Conservation (phyloP, 2,329 filamentous ascomycete genomes). For the Ophiocordyceps polyrhachis-furcata region DNA sequence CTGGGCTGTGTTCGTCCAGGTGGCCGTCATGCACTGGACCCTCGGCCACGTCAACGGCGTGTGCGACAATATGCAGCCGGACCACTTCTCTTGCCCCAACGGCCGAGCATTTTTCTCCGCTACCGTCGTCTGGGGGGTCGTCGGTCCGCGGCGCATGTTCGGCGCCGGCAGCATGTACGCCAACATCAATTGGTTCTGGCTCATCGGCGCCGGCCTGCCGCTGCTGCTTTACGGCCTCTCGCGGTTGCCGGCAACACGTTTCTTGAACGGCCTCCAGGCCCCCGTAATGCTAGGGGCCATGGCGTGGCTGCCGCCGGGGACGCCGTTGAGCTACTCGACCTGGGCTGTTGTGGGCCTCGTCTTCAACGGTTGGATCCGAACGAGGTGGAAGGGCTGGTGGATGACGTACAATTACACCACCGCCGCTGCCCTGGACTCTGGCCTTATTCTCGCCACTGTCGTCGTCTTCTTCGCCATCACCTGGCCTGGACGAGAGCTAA, state of each 20-base stretch:
- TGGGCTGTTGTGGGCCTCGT: conserved; percentile 39
- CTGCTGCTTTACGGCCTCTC: conserved; percentile 25
- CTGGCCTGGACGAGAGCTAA: conserved; percentile 16
- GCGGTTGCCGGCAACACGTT: conserved; percentile 8
- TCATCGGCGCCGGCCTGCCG: conserved; percentile 29
- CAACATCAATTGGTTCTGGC: conserved; percentile 31
- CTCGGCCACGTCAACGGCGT: conserved; percentile 27
- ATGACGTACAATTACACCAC: conserved; percentile 22
- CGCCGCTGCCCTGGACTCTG: conserved; percentile 19
- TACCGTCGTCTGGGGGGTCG: conserved; percentile 37
- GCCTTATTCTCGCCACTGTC: conserved; percentile 17
- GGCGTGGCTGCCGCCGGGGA: conserved; percentile 37
- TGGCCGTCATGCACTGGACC: conserved; percentile 12
- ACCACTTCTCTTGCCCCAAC: conserved; percentile 19
- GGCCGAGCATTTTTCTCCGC: conserved; percentile 28
- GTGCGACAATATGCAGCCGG: conserved; percentile 15
- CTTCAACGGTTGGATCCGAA: conserved; percentile 38
- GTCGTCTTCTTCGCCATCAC: conserved; percentile 11
- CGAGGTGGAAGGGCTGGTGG: conserved; percentile 41
- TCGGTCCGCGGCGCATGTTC: conserved; percentile 37
- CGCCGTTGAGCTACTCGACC: conserved; percentile 36
- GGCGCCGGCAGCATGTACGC: conserved; percentile 31
- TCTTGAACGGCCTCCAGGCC: conserved; percentile 30
- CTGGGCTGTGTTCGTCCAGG: conserved; percentile 2
- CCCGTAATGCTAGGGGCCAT: conserved; percentile 40